These are phyloP conservation scores for Dictyophora rubrovolvata DNA, from an alignment of 768 basidiomycete species.

Conservation along the genomic window DNA sequence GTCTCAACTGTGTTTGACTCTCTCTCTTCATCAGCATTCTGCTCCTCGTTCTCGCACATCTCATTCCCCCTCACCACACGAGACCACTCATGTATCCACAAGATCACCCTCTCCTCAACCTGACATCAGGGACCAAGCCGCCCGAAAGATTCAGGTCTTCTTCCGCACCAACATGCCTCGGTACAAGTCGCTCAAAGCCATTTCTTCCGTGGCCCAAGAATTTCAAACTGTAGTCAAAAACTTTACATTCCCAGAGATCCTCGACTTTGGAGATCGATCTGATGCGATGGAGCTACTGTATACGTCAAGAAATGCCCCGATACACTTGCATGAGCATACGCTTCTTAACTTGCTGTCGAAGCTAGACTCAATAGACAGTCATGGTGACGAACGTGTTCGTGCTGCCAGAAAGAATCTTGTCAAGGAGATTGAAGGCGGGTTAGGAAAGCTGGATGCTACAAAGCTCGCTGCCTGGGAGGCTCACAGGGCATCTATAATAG, in stretches of 20 bases:
- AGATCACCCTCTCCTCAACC: slow-evolving; percentile 12
- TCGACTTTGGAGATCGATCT: slow-evolving; percentile 33
- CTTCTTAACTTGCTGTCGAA: slow-evolving; percentile 53
- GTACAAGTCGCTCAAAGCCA: slow-evolving; percentile 26
- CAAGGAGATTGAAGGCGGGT: slow-evolving; percentile 49
- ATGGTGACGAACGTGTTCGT: slow-evolving; percentile 46
- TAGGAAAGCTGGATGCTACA: slow-evolving; percentile 36
- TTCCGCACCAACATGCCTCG: slow-evolving; percentile 31
- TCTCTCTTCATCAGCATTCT: too few species aligned
- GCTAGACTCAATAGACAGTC: slow-evolving; percentile 61
- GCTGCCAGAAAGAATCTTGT: slow-evolving; percentile 42
- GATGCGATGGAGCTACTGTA: slow-evolving; percentile 41
- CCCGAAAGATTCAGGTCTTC: slow-evolving; percentile 36
- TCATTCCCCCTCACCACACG: neutral
- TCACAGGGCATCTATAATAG: neutral
- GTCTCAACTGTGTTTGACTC: too few species aligned
- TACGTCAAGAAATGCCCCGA: slow-evolving; percentile 45
- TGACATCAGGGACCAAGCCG: slow-evolving; percentile 27
- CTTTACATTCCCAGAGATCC: slow-evolving; percentile 34
- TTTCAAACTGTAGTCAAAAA: slow-evolving; percentile 33
- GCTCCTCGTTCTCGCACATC: too few species aligned
- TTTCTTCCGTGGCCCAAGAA: slow-evolving; percentile 30
- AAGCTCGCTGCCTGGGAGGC: slow-evolving; percentile 27
- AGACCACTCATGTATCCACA: neutral
- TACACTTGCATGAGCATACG: slow-evolving; percentile 54